Conservation (phyloP, 2,329 filamentous ascomycete genomes). For the Stagonosporopsis chrysanthemi region DNA sequence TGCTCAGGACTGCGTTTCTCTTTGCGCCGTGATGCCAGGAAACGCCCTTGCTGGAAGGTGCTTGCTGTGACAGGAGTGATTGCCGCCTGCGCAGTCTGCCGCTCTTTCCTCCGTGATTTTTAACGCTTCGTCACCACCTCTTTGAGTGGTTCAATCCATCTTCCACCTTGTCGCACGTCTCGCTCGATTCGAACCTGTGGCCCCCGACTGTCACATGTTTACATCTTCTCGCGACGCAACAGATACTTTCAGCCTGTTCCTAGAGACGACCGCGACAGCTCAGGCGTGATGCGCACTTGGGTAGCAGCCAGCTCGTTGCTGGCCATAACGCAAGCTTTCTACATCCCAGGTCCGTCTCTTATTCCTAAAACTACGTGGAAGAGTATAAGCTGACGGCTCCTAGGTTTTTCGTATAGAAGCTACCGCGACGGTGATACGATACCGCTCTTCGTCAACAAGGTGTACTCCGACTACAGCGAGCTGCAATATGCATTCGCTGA, state of each 20-base stretch:
- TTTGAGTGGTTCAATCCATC: not conserved
- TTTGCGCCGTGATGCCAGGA: conserved; percentile 1
- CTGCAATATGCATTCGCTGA: conserved; percentile 93
- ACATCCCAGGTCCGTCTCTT: conserved; percentile 70
- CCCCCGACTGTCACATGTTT: not conserved
- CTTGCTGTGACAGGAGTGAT: not conserved
- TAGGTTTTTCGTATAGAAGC: conserved; percentile 83
- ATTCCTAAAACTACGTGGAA: not conserved
- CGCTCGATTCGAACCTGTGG: not conserved
- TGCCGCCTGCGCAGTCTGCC: not conserved
- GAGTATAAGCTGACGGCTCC: not conserved
- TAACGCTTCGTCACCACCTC: not conserved
- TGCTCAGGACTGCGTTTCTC: conserved; percentile 1
- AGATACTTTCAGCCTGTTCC: not conserved
- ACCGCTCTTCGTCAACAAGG: conserved; percentile 89
- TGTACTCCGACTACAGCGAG: conserved; percentile 87
- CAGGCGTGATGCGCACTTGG: conserved; percentile 29
- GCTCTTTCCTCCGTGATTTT: conserved; percentile 2
- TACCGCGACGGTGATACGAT: conserved; percentile 79
- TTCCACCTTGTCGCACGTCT: conserved; percentile 10
- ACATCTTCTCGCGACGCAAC: not conserved
- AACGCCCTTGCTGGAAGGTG: not conserved
- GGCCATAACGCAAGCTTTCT: conserved; percentile 71
- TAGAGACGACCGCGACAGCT: not conserved
- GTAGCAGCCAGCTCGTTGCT: conserved; percentile 28